A percentile compares a stretch with the other conserved stretches of the same genome.
Evolutionary conservation across 1,284 basidiomycete species (phyloP).

Genomic region (Uromyces viciae-fabae): DNA sequence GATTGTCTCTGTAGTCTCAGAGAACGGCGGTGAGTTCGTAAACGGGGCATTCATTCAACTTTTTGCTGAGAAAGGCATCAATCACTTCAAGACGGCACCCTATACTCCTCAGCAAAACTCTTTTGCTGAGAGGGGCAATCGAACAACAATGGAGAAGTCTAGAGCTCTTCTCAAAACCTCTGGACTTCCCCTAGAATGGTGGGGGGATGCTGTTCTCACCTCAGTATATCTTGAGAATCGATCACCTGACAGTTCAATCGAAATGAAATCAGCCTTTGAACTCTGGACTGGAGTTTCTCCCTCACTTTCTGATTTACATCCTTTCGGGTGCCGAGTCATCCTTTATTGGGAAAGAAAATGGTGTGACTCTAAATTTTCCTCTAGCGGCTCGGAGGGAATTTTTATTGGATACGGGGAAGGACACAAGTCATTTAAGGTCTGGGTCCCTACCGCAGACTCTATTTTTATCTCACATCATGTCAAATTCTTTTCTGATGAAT

Average conservation of each 20-base stretch:
- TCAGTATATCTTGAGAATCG: conserved; percentile 9
- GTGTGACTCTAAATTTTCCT: neutral
- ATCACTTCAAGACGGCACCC: neutral
- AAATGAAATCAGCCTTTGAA: neutral
- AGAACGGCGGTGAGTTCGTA: neutral
- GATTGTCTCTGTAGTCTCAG: neutral
- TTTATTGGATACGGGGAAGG: neutral
- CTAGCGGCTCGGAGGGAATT: neutral
- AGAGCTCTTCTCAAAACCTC: neutral
- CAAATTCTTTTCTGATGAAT: neutral
- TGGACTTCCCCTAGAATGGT: neutral
- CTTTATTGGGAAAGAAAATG: neutral
- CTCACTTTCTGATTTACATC: neutral
- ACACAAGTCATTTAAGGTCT: neutral
- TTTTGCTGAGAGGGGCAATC: conserved; percentile 4
- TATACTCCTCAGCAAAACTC: conserved; percentile 20
- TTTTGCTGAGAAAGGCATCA: neutral
- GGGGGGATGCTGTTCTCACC: neutral
- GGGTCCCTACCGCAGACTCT: neutral
- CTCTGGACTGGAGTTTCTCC: neutral
- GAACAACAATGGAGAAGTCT: neutral
- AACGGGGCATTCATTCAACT: neutral
- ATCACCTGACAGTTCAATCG: neutral
- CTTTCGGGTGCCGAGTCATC: conserved; percentile 5
- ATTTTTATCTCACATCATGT: neutral